phyloP scores from a whole-genome alignment of 2,329 filamentous ascomycete species.

The Fusarium abutilonis region DNA sequence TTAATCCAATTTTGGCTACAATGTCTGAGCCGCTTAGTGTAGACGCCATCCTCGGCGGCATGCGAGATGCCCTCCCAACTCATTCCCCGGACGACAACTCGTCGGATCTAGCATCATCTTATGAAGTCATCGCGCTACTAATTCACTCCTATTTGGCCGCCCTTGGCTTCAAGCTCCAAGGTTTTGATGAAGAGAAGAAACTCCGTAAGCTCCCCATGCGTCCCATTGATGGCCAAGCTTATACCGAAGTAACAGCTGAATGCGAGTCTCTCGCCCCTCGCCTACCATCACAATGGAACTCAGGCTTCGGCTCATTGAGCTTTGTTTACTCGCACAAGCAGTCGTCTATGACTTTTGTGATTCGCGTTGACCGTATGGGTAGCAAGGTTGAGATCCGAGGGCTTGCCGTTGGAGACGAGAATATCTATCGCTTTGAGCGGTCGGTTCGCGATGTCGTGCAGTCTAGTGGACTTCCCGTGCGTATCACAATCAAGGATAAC shows the following conservation, averaged over 20 bases:
- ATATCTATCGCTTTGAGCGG: conserved; percentile 81
- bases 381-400: conserved; percentile 85
- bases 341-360: conserved; percentile 83
- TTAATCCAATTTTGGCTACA: neutral
- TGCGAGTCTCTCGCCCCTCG: conserved; percentile 67
- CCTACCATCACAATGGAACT: conserved; percentile 84
- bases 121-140: conserved; percentile 86
- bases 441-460: conserved; percentile 77
- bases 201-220: conserved; percentile 63
- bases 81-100: conserved; percentile 62
- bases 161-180: conserved; percentile 81
- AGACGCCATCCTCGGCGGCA: conserved; percentile 60
- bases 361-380: conserved; percentile 85
- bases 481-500: conserved; percentile 60
- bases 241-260: conserved; percentile 47
- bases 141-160: conserved; percentile 84
- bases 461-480: conserved; percentile 63
- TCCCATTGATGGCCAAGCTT: conserved; percentile 9
- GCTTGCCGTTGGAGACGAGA: conserved; percentile 81
- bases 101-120: conserved; percentile 74
- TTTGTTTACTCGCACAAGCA: conserved; percentile 90
- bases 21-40: conserved; percentile 47
- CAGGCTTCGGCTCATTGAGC: conserved; percentile 73
- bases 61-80: conserved; percentile 69
- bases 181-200: conserved; percentile 83